Evolutionary conservation across 352 stramenopile genomes (phyloP).

Genomic region (Hyaloperonospora brassicae): DNA sequence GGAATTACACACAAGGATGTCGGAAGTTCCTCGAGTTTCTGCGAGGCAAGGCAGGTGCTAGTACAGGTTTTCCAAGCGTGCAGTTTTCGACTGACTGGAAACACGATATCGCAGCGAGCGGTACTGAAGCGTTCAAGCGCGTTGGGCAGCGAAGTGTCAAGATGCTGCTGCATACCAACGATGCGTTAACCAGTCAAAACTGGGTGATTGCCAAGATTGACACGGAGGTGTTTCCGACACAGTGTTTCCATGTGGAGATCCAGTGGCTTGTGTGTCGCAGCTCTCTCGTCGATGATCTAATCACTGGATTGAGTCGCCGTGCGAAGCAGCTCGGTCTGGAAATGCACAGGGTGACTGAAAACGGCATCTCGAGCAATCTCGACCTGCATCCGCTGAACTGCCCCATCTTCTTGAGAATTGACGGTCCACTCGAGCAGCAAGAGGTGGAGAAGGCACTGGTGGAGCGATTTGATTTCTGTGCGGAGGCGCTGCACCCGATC

Average conservation of each 20-base stretch:
- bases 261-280: conserved; percentile 82
- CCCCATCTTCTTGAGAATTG: conserved; percentile 63
- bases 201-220: conserved; percentile 77
- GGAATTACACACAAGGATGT: conserved; percentile 53
- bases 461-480: conserved; percentile 60
- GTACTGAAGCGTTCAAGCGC: conserved; percentile 53
- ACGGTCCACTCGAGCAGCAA: conserved; percentile 33
- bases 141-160: conserved; percentile 62
- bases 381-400: conserved; percentile 71
- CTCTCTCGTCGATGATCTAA: conserved; percentile 74
- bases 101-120: conserved; percentile 35
- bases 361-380: conserved; percentile 69
- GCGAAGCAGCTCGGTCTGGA: conserved; percentile 73
- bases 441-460: conserved; percentile 57
- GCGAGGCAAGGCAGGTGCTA: conserved; percentile 47
- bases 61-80: conserved; percentile 45
- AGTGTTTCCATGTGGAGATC: conserved; percentile 80
- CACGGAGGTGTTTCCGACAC: conserved; percentile 51
- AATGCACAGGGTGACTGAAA: conserved; percentile 64
- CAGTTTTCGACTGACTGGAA: conserved; percentile 48
- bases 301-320: conserved; percentile 54
- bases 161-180: conserved; percentile 54
- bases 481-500: conserved; percentile 59
- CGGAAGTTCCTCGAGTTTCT: conserved; percentile 68
- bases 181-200: conserved; percentile 70